Conservation (phyloP, 202 grass and related monocot species). For the Carex arenaria region DNA sequence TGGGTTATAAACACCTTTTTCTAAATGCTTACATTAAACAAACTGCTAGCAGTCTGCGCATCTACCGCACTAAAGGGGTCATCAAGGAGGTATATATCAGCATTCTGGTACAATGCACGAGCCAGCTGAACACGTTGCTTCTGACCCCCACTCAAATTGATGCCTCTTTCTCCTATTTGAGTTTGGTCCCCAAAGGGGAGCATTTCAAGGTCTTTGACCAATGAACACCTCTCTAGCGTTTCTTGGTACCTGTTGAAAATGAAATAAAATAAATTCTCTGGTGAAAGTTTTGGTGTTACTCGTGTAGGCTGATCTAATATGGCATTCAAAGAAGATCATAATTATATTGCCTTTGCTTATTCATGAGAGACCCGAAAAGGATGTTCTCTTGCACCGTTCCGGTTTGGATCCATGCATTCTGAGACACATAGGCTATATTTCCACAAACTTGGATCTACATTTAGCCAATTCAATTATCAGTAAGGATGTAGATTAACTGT, state of each 20-base stretch:
- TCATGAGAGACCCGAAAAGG: slow-evolving; percentile 68
- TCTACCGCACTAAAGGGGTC: slow-evolving; percentile 99
- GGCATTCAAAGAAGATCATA: not conserved
- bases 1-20: not conserved
- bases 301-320: not conserved
- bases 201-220: slow-evolving; percentile 79
- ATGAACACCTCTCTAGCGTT: slow-evolving; percentile 67
- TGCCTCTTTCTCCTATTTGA: slow-evolving; percentile 89
- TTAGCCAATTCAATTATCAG: not conserved
- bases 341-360: slow-evolving; percentile 46
- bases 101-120: slow-evolving; percentile 86
- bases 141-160: slow-evolving; percentile 96
- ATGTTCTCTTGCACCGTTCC: slow-evolving; percentile 89
- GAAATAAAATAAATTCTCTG: not conserved
- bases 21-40: slow-evolving; percentile 63
- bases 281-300: not conserved
- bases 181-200: slow-evolving; percentile 70
- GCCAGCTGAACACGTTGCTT: slow-evolving; percentile 92
- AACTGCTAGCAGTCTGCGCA: slow-evolving; percentile 79
- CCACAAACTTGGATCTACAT: slow-evolving; percentile 77
- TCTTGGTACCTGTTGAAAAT: slow-evolving; percentile 28
- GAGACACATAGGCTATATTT: slow-evolving; percentile 80
- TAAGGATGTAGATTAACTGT: not conserved
- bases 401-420: slow-evolving; percentile 92
- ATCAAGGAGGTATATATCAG: slow-evolving; percentile 90